Evolutionary conservation across 805 yeast species (phyloP).

Genomic region (Hyphopichia homilentoma): DNA sequence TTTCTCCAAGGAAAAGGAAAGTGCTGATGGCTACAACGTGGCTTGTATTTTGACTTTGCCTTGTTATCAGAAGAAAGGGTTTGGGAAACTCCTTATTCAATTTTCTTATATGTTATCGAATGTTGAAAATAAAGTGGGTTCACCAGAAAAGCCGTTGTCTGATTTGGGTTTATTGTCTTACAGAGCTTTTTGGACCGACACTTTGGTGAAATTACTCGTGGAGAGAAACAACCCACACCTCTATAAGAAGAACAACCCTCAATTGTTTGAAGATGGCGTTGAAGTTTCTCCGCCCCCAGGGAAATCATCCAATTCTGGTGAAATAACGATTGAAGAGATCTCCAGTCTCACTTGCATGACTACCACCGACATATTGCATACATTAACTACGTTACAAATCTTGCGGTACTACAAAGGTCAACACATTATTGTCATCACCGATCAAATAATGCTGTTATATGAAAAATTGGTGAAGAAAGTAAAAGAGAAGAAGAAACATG

Average conservation of each 20-base stretch:
- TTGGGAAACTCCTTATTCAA: slow-evolving; percentile 86
- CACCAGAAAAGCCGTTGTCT: slow-evolving; percentile 95
- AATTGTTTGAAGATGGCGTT: slow-evolving; percentile 27
- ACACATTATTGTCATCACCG: slow-evolving; percentile 82
- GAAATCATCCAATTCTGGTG: slow-evolving; percentile 21
- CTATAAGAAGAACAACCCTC: slow-evolving; percentile 34
- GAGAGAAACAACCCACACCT: slow-evolving; percentile 46
- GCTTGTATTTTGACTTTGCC: slow-evolving; percentile 97
- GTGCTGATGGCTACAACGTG: slow-evolving; percentile 91
- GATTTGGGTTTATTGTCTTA: slow-evolving; percentile 92
- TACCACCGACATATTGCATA: slow-evolving; percentile 90
- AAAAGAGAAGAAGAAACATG: slow-evolving; percentile 69
- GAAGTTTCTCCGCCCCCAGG: slow-evolving; percentile 18
- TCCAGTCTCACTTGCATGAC: slow-evolving; percentile 89
- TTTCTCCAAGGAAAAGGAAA: slow-evolving; percentile 94
- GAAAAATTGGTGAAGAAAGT: slow-evolving; percentile 52
- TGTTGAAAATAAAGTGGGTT: slow-evolving; percentile 86
- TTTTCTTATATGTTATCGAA: slow-evolving; percentile 89
- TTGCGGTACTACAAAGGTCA: slow-evolving; percentile 92
- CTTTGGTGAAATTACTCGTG: slow-evolving; percentile 67
- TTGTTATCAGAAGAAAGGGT: slow-evolving; percentile 94
- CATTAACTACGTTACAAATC: slow-evolving; percentile 87
- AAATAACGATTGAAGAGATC: slow-evolving; percentile 85
- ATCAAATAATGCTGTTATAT: slow-evolving; percentile 72
- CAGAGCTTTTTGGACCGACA: slow-evolving; percentile 95